Base-by-base conservation (phyloP, 768 basidiomycete species). In the Boletus rufocinnamomeus region DNA sequence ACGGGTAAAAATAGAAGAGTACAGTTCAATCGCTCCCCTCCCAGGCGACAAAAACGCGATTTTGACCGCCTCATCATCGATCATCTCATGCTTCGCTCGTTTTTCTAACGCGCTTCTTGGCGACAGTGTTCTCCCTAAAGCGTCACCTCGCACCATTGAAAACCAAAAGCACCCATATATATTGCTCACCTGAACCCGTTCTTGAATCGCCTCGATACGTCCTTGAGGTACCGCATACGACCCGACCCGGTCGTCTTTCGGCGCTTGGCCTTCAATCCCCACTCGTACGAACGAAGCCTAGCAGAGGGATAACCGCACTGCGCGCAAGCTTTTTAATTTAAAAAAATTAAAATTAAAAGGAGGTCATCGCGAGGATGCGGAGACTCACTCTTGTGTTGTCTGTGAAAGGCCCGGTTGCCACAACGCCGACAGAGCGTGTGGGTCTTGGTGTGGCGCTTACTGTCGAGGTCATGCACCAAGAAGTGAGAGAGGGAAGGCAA, bases 201-300 rank as follows among this genome's bases (percentile, higher is more conserved):
- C 88, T 98, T 98, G 89, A 98, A 98, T 67, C 93, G 85, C 74
- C 95, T 86, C 68, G 89, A 87, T 44, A 98, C 96, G 53, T 82
- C 76, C 83, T 95, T 97, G 77, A 98, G 83, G 84, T 94, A 87
- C 60, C 82, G 80, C 95, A 97, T 97, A 72, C 95, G 84, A 65
- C 96, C 96, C 64, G 96, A 95, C 59, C 97, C 97, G 59, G 97
- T 98, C 49, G 96, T 98, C 88, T 96, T 97, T 87, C 96, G 89
- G 79, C 97, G 89, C 87, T 98, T 98, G 54, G 97, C 97, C 85
- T 99, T 99, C 75, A 87, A 84, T 66, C 95, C 94, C 97, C 97
- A 98, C 79, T 98, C 91, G 78, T 87, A 98, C 69, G 93, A 95
- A 71, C 96, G 87, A 69, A 96, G 78, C 80, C 93, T 98, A 55